phyloP scores from a whole-genome alignment of 805 yeast species.

The Lipomyces orientalis region DNA sequence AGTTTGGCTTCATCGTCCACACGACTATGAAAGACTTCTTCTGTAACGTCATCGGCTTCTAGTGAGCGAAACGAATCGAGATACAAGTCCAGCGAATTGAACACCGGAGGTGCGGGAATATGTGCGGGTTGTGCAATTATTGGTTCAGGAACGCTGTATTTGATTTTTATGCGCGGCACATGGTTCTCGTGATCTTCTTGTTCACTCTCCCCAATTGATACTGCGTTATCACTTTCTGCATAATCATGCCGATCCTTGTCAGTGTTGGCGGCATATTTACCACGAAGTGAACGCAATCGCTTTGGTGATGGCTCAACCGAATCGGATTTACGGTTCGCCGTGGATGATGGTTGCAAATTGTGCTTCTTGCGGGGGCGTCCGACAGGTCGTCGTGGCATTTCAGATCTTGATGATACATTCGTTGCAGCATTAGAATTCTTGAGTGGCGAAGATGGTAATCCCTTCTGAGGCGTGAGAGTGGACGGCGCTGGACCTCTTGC shows the following conservation, averaged over 20 bases:
- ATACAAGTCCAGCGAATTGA: slow-evolving; percentile 50
- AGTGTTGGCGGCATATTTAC: neutral
- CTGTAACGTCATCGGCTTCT: slow-evolving; percentile 62
- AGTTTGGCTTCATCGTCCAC: slow-evolving; percentile 59
- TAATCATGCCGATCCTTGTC: neutral
- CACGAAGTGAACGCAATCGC: neutral
- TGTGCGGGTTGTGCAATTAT: slow-evolving; percentile 67
- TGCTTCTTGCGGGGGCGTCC: neutral
- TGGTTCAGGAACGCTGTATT: slow-evolving; percentile 49
- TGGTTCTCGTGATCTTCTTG: slow-evolving; percentile 9
- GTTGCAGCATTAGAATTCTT: neutral
- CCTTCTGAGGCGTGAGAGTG: neutral
- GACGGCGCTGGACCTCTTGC: neutral
- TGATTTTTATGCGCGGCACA: slow-evolving; percentile 35
- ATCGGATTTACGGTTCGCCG: neutral
- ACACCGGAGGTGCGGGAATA: slow-evolving; percentile 54
- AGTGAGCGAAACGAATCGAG: slow-evolving; percentile 62
- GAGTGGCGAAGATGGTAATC: neutral
- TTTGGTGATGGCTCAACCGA: slow-evolving; percentile 3
- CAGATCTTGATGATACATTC: neutral
- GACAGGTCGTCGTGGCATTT: neutral
- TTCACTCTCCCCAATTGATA: neutral
- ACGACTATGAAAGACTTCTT: slow-evolving; percentile 65
- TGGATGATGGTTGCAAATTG: neutral
- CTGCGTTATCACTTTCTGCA: slow-evolving; percentile 2